These are phyloP conservation scores for Tagetes erecta DNA, from an alignment of 129 eudicot genomes.

Conservation along the genomic window DNA sequence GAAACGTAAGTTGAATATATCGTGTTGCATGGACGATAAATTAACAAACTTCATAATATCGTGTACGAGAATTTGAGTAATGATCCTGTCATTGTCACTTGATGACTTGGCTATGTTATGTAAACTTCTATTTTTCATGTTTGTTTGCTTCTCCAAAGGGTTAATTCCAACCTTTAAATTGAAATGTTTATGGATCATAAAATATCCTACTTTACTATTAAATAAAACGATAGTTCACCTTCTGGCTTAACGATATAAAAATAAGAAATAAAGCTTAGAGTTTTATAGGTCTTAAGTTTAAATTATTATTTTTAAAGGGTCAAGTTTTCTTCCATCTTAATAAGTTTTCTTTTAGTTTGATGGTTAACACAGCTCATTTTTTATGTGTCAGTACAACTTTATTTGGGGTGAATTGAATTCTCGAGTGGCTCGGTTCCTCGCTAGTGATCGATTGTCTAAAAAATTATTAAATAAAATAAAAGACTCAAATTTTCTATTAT, in stretches of 20 bases:
- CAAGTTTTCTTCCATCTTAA: no score
- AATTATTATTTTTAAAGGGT: no score
- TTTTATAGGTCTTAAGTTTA: no score
- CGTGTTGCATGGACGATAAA: conserved; percentile 14
- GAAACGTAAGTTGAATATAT: background rate
- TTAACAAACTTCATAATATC: conserved; percentile 10
- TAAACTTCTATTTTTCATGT: conserved; percentile 25
- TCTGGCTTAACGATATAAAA: no score
- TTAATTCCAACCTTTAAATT: background rate
- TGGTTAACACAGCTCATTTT: no score
- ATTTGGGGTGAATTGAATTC: no score
- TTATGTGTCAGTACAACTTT: no score
- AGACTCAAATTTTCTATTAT: background rate
- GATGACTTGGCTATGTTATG: conserved; percentile 24
- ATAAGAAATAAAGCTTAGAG: no score
- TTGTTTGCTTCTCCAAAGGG: conserved; percentile 19
- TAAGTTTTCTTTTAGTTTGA: no score
- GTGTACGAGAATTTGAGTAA: conserved; percentile 24
- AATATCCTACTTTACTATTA: background rate
- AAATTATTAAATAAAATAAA: no score
- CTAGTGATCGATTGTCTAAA: no score
- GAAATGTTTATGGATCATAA: background rate
- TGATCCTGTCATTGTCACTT: conserved; percentile 29
- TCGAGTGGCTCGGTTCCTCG: no score
- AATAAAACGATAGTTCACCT: background rate